phyloP scores from a whole-genome alignment of 1,139 yeast genomes.

The Arxiozyma telluris region DNA sequence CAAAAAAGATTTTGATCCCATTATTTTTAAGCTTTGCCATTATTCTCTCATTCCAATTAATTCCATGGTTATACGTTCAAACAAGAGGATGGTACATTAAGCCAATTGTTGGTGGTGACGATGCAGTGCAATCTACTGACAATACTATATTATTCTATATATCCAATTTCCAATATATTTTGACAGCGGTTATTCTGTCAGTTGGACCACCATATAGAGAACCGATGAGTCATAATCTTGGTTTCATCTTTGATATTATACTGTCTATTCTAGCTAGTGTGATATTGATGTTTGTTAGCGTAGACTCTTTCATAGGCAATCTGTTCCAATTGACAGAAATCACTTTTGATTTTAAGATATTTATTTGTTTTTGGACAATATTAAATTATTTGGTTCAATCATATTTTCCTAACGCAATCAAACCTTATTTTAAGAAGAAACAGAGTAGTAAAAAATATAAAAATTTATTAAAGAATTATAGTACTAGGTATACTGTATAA shows the following conservation, averaged over 20 bases:
- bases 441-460: constrained; percentile 34
- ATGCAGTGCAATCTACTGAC: constrained; percentile 78
- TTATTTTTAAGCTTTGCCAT: constrained; percentile 62
- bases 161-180: constrained; percentile 81
- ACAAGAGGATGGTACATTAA: constrained; percentile 63
- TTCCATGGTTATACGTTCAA: constrained; percentile 55
- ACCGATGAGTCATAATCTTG: constrained; percentile 56
- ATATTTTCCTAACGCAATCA: constrained; percentile 29
- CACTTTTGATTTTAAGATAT: constrained; percentile 42
- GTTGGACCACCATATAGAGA: constrained; percentile 95
- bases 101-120: constrained; percentile 81
- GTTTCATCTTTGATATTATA: constrained; percentile 58
- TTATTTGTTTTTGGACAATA: constrained; percentile 40
- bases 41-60: constrained; percentile 54
- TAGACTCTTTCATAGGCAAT: constrained; percentile 47
- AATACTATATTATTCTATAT: constrained; percentile 75
- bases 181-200: constrained; percentile 71
- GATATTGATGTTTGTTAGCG: constrained; percentile 41
- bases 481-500: constrained; percentile 9
- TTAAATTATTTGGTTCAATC: constrained; percentile 41
- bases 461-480: constrained; percentile 21
- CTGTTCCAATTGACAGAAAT: constrained; percentile 70
- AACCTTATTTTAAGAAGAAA: constrained; percentile 29
- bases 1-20: constrained; percentile 79
- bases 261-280: constrained; percentile 43